Evolutionary conservation across 208 protist genomes (phyloP).

Genomic region (Dictyostelium gargantuum): DNA sequence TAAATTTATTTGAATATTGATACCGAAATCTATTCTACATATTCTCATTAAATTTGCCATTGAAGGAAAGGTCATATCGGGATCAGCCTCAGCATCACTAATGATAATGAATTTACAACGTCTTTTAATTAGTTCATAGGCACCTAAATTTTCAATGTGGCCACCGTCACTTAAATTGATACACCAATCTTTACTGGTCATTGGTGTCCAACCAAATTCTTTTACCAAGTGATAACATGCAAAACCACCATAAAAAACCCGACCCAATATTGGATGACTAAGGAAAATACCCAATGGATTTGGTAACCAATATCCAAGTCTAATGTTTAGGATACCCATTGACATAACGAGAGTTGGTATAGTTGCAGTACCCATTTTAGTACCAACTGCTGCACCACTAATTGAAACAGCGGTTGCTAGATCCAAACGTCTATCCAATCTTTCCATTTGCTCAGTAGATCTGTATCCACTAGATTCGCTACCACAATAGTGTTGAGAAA

Average conservation of each 20-base stretch:
- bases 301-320: slow-evolving; percentile 57
- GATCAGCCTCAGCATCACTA: slow-evolving; percentile 43
- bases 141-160: slow-evolving; percentile 53
- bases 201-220: slow-evolving; percentile 58
- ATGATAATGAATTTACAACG: slow-evolving; percentile 57
- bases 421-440: slow-evolving; percentile 31
- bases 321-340: slow-evolving; percentile 40
- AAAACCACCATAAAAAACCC: slow-evolving; percentile 65
- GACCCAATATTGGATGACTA: slow-evolving; percentile 25
- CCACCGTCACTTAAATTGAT: slow-evolving; percentile 53
- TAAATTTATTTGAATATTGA: slow-evolving; percentile 65
- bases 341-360: slow-evolving; percentile 56
- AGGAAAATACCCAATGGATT: slow-evolving; percentile 57
- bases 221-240: slow-evolving; percentile 62
- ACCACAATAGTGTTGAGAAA: slow-evolving; percentile 43
- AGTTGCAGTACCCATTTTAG: slow-evolving; percentile 56
- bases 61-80: slow-evolving; percentile 56
- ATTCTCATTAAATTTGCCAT: slow-evolving; percentile 57
- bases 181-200: slow-evolving; percentile 51
- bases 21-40: slow-evolving; percentile 59
- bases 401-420: slow-evolving; percentile 48
- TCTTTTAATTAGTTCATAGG: slow-evolving; percentile 52
- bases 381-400: slow-evolving; percentile 40
- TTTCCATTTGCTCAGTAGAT: slow-evolving; percentile 55
- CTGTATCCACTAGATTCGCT: slow-evolving; percentile 15